Base-by-base conservation (phyloP, 805 yeast species). In the Starmera amethionina region DNA sequence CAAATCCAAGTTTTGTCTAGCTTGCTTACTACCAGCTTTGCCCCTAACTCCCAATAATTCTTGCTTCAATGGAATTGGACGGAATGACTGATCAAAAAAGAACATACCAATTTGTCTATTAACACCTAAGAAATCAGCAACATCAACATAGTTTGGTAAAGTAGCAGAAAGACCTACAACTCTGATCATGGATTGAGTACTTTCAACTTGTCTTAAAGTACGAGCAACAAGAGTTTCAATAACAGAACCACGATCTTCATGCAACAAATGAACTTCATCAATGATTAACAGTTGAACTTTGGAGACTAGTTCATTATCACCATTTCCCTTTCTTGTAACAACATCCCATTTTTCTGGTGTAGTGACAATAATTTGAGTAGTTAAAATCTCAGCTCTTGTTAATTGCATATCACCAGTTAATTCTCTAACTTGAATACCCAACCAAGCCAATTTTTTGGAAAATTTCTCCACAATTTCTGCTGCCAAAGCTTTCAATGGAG, bases 281-380 rank as follows among this genome's bases (percentile, higher is more conserved):
- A 93, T 89, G 43, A 93, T 86, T 42, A 93, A 64, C 12, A 93
- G 63, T 58, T 81, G 85, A 9, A 93, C 94, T 51, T 87, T 88
- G 11, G 83, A 77, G 3, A 86, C 85, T 36, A 89, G 60, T 49
- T 88, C 95, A 38, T 76, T 77, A 52, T 89, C 97, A 39, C 96
- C 97, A 49, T 73, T 82, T 32, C 89, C 81, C 56, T 93, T 93
- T 55, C 97, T 75, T 0, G 98, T 90, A 2, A 93, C 96, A 3
- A 93, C 97, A 63, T 88, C 97, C 97, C 97, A 88, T 59, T 88
- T 88, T 55, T 88, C 97, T 0, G 97, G 97, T 0, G 97, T 88
- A 1, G 96, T 89, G 3, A 88, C 96, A 46, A 88, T 83, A 33
- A 88, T 71, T 56, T 88, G 96, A 1, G 97, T 89, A 1, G 75